These are phyloP conservation scores for Fusarium incarnatum DNA, from an alignment of 2,329 filamentous ascomycete genomes.

Conservation along the genomic window DNA sequence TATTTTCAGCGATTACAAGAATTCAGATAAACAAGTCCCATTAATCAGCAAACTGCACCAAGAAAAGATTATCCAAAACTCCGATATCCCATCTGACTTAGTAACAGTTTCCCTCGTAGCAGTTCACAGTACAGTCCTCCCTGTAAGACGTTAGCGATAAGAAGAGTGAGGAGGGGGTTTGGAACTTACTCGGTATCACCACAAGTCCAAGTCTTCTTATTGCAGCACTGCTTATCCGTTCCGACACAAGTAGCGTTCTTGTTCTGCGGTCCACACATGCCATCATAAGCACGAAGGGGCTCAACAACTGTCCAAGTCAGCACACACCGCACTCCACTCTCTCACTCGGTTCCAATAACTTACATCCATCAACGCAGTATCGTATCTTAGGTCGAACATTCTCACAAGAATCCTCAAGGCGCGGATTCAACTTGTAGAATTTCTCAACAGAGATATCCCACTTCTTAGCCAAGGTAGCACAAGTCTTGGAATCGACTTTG, in stretches of 20 bases:
- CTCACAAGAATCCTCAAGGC: conserved; percentile 2
- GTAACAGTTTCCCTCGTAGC: conserved; percentile 11
- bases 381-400: conserved; percentile 5
- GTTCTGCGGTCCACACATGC: conserved; percentile 11
- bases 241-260: conserved; percentile 23
- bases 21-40: background rate
- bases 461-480: background rate
- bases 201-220: conserved; percentile 29
- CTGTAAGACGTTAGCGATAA: background rate
- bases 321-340: background rate
- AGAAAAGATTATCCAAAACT: background rate
- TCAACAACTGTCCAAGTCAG: background rate
- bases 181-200: conserved; percentile 19
- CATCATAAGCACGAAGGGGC: conserved; percentile 2
- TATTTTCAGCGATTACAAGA: background rate
- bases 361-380: conserved; percentile 25
- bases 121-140: conserved; percentile 11
- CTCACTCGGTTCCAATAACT: background rate
- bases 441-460: background rate
- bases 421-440: conserved; percentile 12
- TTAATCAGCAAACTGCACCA: background rate
- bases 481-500: background rate
- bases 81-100: background rate
- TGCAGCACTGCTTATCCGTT: conserved; percentile 22
- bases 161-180: too few species aligned